Evolutionary conservation across 306 rosid genomes (phyloP), one percentile per base, ranked within the genome.

Genomic region (Mucuna pruriens): DNA sequence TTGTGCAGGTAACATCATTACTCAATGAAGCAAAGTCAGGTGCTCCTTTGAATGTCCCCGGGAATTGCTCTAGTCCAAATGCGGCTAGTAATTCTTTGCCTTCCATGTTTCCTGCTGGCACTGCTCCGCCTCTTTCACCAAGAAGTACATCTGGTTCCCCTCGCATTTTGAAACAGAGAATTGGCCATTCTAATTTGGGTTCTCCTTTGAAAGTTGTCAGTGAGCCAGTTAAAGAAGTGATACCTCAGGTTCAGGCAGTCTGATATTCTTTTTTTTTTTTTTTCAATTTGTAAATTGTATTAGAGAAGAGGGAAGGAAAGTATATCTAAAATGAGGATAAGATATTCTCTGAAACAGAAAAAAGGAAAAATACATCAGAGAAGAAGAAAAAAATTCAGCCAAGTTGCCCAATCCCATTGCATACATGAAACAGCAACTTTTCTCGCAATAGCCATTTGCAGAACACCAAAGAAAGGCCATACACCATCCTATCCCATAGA

Each of bases 21-120:
- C 83, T 96, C 33, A 90, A 89, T 70, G 99, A 96, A 58, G 99
- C 98, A 61, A 96, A 94, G 86, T 88, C 91, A 17, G 98, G 98
- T 29, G 89, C 57, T 75, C 97, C 98, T 67, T 81, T 96, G 85
- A 96, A 88, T 85, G 98, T 94, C 52, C 91, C 95, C 7, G 99
- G 98, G 73, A 96, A 85, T 82, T 90, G 97, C 79, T 94, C 99
- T 42, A 96, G 99, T 88, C 99, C 99, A 11, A 95, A 91, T 89
- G 94, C 95, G 79, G 70, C 91, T 2, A 85, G 84, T 89, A 90
- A 84, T 90, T 75, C 98, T 48, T 84, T 92, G 82, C 98, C 99
- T 36, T 96, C 98, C 80, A 92, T 96, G 96, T 96, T 96, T 91
- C 98, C 97, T 44, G 99, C 99, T 0, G 99, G 99, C 79, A 94